Evolutionary conservation across 2,329 filamentous ascomycete species (phyloP).

Genomic region (Curvularia verruculosa): DNA sequence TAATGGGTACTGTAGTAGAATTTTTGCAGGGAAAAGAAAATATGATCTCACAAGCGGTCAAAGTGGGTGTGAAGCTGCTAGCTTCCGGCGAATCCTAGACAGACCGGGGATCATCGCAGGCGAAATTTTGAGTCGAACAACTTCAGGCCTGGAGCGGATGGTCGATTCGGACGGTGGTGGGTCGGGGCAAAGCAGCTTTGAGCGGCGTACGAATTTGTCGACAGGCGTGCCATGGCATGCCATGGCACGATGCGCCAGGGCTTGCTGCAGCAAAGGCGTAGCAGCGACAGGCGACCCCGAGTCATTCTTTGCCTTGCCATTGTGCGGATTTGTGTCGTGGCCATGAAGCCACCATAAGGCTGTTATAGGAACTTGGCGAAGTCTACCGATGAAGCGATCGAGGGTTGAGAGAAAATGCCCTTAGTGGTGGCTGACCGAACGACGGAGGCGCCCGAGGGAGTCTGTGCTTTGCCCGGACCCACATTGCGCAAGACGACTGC

Average conservation of each 20-base stretch:
- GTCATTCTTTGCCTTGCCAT: neutral
- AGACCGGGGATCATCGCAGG: slow-evolving; percentile 2
- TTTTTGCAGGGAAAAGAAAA: slow-evolving; percentile 3
- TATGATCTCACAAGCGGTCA: slow-evolving; percentile 5
- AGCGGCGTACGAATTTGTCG: slow-evolving; percentile 9
- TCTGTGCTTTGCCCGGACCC: slow-evolving; percentile 14
- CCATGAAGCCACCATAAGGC: neutral
- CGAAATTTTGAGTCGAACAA: slow-evolving; percentile 9
- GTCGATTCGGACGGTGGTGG: slow-evolving; percentile 25
- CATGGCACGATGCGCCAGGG: slow-evolving; percentile 13
- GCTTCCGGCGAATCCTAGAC: slow-evolving; percentile 5
- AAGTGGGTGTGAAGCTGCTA: neutral
- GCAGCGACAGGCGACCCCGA: neutral
- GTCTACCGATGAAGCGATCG: slow-evolving; percentile 3
- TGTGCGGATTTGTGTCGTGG: neutral
- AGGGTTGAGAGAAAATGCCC: neutral
- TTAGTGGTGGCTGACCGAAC: slow-evolving; percentile 19
- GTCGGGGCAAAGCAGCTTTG: slow-evolving; percentile 17
- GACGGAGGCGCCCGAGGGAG: neutral
- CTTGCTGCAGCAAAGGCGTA: slow-evolving; percentile 8
- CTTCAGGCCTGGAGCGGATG: slow-evolving; percentile 1
- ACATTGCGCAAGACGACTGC: slow-evolving; percentile 15
- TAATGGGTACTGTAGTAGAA: neutral
- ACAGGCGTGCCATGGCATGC: neutral
- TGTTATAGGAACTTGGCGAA: slow-evolving; percentile 2